phyloP scores from a whole-genome alignment of 495 filamentous ascomycete genomes.

The Penicillium parvum region DNA sequence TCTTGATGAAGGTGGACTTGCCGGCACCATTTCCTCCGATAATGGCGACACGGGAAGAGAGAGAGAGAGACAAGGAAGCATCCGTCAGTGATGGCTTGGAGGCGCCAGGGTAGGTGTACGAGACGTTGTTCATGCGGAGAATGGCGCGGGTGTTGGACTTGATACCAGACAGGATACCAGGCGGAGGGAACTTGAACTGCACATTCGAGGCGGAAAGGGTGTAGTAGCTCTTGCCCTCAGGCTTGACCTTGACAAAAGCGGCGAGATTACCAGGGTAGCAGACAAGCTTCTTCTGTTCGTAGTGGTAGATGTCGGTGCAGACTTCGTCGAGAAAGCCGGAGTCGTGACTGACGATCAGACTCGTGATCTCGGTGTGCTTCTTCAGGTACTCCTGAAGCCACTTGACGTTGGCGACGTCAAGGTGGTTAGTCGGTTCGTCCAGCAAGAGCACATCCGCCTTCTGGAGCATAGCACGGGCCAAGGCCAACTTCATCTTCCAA shows the following conservation, averaged over 20 bases:
- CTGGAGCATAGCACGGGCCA: slow-evolving; percentile 95
- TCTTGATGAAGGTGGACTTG: slow-evolving; percentile 97
- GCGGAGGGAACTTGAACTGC: slow-evolving; percentile 96
- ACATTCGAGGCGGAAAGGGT: slow-evolving; percentile 85
- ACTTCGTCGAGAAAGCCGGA: slow-evolving; percentile 95
- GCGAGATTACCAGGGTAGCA: slow-evolving; percentile 94
- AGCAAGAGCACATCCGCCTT: slow-evolving; percentile 91
- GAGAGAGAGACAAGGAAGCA: slow-evolving; percentile 76
- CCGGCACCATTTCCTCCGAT: slow-evolving; percentile 97
- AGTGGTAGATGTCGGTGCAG: slow-evolving; percentile 99
- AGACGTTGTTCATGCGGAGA: slow-evolving; percentile 87
- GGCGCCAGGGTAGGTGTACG: slow-evolving; percentile 84
- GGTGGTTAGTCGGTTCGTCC: slow-evolving; percentile 98
- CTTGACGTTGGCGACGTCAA: slow-evolving; percentile 93
- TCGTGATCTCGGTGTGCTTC: slow-evolving; percentile 92
- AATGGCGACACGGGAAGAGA: slow-evolving; percentile 91
- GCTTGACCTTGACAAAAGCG: slow-evolving; percentile 83
- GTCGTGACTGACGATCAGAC: slow-evolving; percentile 97
- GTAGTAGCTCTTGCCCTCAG: slow-evolving; percentile 99
- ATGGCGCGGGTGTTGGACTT: slow-evolving; percentile 92
- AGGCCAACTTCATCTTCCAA: slow-evolving; percentile 99
- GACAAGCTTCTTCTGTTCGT: slow-evolving; percentile 94
- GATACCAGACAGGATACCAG: slow-evolving; percentile 90
- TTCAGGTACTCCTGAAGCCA: slow-evolving; percentile 97
- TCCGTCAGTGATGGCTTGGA: slow-evolving; percentile 82